Conservation (phyloP, 1,284 basidiomycete genomes). For the Apiotrichum domesticum region DNA sequence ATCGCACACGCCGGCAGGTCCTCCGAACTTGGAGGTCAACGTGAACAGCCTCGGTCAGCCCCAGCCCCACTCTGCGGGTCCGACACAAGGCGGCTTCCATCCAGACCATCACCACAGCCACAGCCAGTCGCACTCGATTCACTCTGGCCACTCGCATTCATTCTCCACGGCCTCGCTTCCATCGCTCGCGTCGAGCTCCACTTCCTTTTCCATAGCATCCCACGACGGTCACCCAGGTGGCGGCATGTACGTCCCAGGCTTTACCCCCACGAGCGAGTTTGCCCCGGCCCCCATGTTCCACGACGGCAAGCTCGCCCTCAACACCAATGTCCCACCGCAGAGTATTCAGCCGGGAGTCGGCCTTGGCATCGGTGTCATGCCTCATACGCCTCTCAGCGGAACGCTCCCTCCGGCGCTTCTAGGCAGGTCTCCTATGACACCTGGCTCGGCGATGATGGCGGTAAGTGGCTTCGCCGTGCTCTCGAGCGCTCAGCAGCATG, state of each 20-base stretch:
- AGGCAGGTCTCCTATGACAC: constrained; percentile 8
- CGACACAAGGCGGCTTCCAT: constrained; percentile 1
- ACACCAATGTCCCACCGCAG: not conserved
- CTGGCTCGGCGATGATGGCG: not conserved
- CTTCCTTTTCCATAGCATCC: constrained; percentile 14
- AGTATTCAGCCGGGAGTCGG: not conserved
- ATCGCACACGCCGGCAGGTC: not conserved
- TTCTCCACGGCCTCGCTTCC: constrained; percentile 19
- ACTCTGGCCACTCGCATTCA: constrained; percentile 14
- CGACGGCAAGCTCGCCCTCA: constrained; percentile 4
- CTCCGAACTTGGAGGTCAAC: not conserved
- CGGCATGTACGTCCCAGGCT: constrained; percentile 6
- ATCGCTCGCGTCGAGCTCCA: constrained; percentile 16
- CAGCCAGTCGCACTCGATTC: not conserved
- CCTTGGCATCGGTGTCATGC: constrained; percentile 8
- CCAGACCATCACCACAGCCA: constrained; percentile 7
- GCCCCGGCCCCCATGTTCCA: constrained; percentile 2
- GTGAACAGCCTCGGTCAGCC: not conserved
- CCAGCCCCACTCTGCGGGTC: not conserved
- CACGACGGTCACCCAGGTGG: constrained; percentile 1
- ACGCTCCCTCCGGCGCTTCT: constrained; percentile 10
- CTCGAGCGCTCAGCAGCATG: too few species aligned
- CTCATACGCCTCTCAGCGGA: constrained; percentile 2
- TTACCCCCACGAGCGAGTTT: constrained; percentile 4
- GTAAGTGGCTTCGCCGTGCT: too few species aligned